Evolutionary conservation across 768 basidiomycete species (phyloP).

Genomic region (Boletus speciosus): DNA sequence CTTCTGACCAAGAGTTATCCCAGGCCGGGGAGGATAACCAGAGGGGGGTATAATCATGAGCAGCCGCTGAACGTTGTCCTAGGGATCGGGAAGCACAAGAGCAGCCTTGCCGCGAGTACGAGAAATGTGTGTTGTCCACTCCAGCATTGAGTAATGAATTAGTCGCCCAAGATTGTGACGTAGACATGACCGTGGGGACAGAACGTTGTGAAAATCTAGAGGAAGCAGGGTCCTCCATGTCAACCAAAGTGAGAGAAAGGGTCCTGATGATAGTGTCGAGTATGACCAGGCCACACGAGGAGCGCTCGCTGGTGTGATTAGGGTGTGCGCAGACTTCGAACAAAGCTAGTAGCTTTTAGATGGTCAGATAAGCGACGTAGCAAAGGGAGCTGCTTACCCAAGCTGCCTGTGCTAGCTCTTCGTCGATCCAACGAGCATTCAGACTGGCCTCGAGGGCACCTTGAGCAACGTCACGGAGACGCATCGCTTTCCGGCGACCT

Average conservation of each 20-base stretch:
- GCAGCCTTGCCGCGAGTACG: slow-evolving; percentile 34
- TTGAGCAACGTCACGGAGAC: slow-evolving; percentile 66
- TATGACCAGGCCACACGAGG: slow-evolving; percentile 53
- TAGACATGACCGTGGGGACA: slow-evolving; percentile 43
- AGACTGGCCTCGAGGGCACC: slow-evolving; percentile 67
- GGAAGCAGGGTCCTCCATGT: slow-evolving; percentile 51
- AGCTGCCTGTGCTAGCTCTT: slow-evolving; percentile 69
- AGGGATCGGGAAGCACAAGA: slow-evolving; percentile 51
- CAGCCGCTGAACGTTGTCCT: slow-evolving; percentile 46
- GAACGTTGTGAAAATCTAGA: slow-evolving; percentile 46
- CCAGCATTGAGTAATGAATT: neutral
- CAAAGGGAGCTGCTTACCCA: slow-evolving; percentile 49
- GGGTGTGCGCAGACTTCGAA: slow-evolving; percentile 75
- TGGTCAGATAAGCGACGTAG: slow-evolving; percentile 7
- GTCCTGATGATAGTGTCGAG: slow-evolving; percentile 68
- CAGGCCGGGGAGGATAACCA: slow-evolving; percentile 68
- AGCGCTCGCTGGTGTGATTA: slow-evolving; percentile 49
- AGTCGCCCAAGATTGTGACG: slow-evolving; percentile 9
- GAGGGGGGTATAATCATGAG: slow-evolving; percentile 51
- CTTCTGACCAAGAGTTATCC: slow-evolving; percentile 54
- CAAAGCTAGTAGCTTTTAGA: slow-evolving; percentile 56
- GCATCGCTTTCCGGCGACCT: slow-evolving; percentile 56
- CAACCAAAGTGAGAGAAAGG: slow-evolving; percentile 56
- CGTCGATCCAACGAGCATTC: slow-evolving; percentile 69
- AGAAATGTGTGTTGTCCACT: neutral